Percentiles rank a stretch among this genome's conserved stretches.
Conservation (phyloP, 2,329 filamentous ascomycete genomes). For the Fusarium vanettenii region DNA sequence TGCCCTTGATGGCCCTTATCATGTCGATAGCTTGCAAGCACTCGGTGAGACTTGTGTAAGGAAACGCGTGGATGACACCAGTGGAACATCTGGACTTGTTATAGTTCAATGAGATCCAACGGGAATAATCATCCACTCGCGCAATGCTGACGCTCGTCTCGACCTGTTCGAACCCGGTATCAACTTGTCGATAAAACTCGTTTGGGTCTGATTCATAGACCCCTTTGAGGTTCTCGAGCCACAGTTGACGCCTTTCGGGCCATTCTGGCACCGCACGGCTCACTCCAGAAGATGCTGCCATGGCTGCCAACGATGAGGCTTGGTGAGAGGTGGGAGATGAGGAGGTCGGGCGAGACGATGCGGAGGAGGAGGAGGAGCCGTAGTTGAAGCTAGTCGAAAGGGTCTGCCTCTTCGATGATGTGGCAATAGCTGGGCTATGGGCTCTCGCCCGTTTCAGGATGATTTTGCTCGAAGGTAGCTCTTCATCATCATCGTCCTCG, state of each 20-base stretch:
- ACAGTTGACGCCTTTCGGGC: too few species aligned
- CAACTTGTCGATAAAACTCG: neutral
- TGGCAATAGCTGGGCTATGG: neutral
- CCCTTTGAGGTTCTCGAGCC: neutral
- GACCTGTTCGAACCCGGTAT: neutral
- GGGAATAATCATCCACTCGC: neutral
- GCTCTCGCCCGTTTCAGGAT: neutral
- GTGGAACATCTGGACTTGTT: neutral
- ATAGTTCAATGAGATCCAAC: neutral
- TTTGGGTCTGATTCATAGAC: neutral
- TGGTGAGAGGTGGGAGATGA: neutral
- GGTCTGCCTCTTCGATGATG: neutral
- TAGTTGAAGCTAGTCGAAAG: neutral
- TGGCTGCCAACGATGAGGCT: neutral
- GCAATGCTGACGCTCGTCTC: neutral
- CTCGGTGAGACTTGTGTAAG: too few species aligned
- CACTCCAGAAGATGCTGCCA: too few species aligned
- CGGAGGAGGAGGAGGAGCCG: neutral
- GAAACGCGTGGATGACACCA: too few species aligned
- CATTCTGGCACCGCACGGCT: too few species aligned
- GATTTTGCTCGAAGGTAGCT: neutral
- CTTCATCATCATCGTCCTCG: neutral
- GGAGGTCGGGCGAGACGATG: neutral
- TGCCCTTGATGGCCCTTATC: too few species aligned
- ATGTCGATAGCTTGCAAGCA: too few species aligned